A percentile compares a stretch with the other conserved stretches of the same genome.
Conservation (phyloP, 495 filamentous ascomycete genomes). For the Xylaria curta region DNA sequence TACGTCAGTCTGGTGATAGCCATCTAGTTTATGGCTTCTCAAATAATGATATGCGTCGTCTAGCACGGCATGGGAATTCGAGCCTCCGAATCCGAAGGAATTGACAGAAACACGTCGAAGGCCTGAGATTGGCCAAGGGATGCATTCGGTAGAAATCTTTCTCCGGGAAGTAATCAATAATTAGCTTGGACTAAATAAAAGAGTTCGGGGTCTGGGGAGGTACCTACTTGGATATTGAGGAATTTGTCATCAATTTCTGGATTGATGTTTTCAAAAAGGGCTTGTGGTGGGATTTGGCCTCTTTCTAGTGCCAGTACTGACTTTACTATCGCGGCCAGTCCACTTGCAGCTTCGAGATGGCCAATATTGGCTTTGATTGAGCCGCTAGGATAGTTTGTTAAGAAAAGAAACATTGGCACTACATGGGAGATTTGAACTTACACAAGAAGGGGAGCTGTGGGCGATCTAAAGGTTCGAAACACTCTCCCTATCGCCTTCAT, state of each 20-base stretch:
- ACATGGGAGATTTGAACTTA: background rate
- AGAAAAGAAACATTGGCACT: background rate
- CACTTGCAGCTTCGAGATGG: background rate
- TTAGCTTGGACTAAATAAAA: no score
- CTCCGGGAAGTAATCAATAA: background rate
- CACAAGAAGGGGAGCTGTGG: background rate
- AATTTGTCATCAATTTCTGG: background rate
- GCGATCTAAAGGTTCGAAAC: background rate
- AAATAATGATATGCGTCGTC: background rate
- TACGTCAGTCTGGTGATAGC: background rate
- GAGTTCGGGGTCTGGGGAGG: no score
- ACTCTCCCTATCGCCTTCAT: background rate
- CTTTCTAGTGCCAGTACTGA: background rate
- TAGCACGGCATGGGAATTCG: background rate
- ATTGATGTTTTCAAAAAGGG: background rate
- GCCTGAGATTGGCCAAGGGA: background rate
- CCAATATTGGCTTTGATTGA: background rate
- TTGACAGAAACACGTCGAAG: background rate
- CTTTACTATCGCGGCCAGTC: background rate
- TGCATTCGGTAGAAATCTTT: background rate
- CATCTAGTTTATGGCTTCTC: background rate
- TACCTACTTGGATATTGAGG: background rate
- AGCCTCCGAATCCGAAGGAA: background rate
- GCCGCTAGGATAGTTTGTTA: background rate
- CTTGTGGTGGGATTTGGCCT: background rate